phyloP scores from a whole-genome alignment of 179 eudicot species.

The Patellifolia procumbens region DNA sequence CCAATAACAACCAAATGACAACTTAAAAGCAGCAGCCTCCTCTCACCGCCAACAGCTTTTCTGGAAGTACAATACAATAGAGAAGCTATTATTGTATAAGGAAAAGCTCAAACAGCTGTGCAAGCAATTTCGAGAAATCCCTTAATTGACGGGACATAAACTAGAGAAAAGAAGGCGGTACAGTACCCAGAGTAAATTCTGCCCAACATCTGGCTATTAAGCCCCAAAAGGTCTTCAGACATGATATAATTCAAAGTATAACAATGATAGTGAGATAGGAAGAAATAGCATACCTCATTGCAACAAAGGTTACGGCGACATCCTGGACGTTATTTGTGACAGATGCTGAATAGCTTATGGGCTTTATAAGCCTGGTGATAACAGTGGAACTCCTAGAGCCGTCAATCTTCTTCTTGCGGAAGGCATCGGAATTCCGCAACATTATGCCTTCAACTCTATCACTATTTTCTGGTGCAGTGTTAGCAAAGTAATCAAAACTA shows the following conservation, averaged over 20 bases:
- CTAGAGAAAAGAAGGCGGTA: not conserved
- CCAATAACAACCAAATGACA: not conserved
- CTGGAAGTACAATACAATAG: not conserved
- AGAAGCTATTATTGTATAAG: not conserved
- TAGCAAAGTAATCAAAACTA: constrained; percentile 35
- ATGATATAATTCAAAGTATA: constrained; percentile 3
- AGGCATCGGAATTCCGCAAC: constrained; percentile 40
- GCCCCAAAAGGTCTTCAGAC: constrained; percentile 1
- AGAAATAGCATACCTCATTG: constrained; percentile 50
- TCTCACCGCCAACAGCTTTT: not conserved
- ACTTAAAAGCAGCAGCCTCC: not conserved
- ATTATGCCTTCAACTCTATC: constrained; percentile 36
- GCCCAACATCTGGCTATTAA: not conserved
- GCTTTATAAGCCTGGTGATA: constrained; percentile 70
- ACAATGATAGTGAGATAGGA: not conserved
- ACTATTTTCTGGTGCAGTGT: constrained; percentile 28
- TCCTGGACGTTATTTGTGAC: constrained; percentile 58
- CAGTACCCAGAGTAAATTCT: not conserved
- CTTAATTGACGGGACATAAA: not conserved
- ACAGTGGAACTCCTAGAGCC: constrained; percentile 41
- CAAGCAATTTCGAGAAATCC: not conserved
- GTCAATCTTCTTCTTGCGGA: constrained; percentile 45
- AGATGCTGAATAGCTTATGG: constrained; percentile 70
- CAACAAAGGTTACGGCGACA: constrained; percentile 72
- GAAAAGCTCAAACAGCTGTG: not conserved